A percentile compares a stretch with the other conserved stretches of the same genome.
phyloP scores from a whole-genome alignment of 1,284 basidiomycete species.

The Vanrija humicola region DNA sequence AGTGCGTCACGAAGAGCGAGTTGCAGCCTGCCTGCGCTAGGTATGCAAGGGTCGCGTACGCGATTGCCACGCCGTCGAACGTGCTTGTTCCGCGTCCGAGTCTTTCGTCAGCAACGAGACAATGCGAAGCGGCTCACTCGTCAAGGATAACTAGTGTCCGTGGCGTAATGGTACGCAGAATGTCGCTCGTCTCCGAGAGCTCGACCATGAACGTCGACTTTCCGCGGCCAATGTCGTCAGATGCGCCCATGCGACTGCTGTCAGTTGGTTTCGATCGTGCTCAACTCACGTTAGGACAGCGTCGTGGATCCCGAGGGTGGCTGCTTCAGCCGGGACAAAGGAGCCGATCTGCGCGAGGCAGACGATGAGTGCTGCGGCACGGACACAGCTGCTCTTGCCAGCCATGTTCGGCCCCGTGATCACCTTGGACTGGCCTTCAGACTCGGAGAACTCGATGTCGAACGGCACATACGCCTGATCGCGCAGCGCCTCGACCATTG shows the following conservation, averaged over 20 bases:
- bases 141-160: slow-evolving; percentile 81
- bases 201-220: slow-evolving; percentile 96
- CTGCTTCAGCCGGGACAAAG: slow-evolving; percentile 63
- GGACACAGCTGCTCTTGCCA: slow-evolving; percentile 49
- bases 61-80: slow-evolving; percentile 49
- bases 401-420: slow-evolving; percentile 59
- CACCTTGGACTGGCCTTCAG: slow-evolving; percentile 61
- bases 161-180: slow-evolving; percentile 67
- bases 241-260: slow-evolving; percentile 52
- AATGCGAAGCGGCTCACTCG: slow-evolving; percentile 37
- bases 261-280: not conserved
- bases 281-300: slow-evolving; percentile 76
- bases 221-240: slow-evolving; percentile 76
- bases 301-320: slow-evolving; percentile 72
- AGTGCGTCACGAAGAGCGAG: slow-evolving; percentile 92
- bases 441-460: slow-evolving; percentile 43
- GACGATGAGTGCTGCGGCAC: slow-evolving; percentile 38
- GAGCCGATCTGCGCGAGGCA: slow-evolving; percentile 41
- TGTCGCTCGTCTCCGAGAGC: slow-evolving; percentile 88
- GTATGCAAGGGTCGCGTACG: slow-evolving; percentile 67
- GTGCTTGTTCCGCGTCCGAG: slow-evolving; percentile 47
- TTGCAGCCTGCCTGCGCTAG: slow-evolving; percentile 66
- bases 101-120: slow-evolving; percentile 12
- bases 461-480: slow-evolving; percentile 74
- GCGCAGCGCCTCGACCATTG: slow-evolving; percentile 71